Evolutionary conservation across 805 yeast species (phyloP), one percentile per base, ranked within the genome.

Genomic region (Metschnikowia baotianmanensis): DNA sequence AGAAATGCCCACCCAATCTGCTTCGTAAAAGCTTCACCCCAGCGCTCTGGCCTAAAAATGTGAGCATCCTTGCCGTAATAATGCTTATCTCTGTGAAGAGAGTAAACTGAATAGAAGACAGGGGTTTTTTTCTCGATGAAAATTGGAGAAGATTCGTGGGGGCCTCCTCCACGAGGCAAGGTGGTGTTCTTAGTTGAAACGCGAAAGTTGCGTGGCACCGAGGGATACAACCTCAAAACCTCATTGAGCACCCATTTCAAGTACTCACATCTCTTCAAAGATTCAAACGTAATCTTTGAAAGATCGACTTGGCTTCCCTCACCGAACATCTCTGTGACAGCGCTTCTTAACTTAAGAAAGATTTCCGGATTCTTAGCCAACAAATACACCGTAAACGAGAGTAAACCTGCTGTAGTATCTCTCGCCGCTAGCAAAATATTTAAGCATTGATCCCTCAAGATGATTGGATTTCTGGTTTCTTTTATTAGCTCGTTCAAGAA

Each of bases 81-180:
- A 2, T 23, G 19, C 37, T 34, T 33, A 23, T 30, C 21, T 43
- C 77, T 67, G 52, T 76, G 80, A 51, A 72, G 65, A 11, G 67
- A 53, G 46, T 64, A 66, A 17, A 69, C 54, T 9, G 37, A 34
- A 54, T 69, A 74, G 30, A 59, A 58, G 21, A 72, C 67, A 13
- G 56, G 58, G 20, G 64, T 59, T 31, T 77, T 78, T 57, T 72
- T 72, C 34, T 59, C 58, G 13, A 74, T 59, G 38, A 65, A 59
- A 2, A 73, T 43, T 7, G 77, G 76, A 33, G 53, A 29, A 23
- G 34, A 47, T n/a, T 52, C 57, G 43, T 72, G 69, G 1, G 37
- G 28, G 6, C 77, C 78, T 18, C 80, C 80, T 22, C 80, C 80
- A 33, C 59, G 55, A n/a, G 80, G 80, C 40, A 76, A 59, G 10